Conservation (phyloP, 768 basidiomycete species). For the Lentinula raphanica region DNA sequence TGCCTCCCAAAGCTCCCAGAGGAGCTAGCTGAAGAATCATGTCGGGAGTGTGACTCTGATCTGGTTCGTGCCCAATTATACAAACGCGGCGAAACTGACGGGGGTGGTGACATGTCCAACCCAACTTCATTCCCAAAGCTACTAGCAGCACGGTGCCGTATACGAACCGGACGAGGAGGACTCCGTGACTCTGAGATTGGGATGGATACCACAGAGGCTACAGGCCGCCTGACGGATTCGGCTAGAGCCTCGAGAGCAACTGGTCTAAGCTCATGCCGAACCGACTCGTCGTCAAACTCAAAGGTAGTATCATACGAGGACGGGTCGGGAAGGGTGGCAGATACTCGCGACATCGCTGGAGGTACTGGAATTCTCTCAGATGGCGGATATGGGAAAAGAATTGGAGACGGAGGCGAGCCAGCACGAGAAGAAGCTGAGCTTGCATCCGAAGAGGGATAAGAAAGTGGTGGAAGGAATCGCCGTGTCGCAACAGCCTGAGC, state of each 20-base stretch:
- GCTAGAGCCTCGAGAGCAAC: too few relatives aligned
- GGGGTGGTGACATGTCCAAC: constrained; percentile 33
- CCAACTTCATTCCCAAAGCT: background rate
- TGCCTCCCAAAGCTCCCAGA: background rate
- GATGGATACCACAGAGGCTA: background rate
- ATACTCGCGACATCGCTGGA: background rate
- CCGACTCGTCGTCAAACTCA: background rate
- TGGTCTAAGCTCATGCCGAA: background rate
- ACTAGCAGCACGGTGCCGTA: background rate
- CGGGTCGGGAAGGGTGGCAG: background rate
- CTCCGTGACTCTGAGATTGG: background rate
- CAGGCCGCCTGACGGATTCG: background rate
- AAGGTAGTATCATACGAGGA: background rate
- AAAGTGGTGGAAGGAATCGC: constrained; percentile 2
- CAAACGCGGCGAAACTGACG: constrained; percentile 34
- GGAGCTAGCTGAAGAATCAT: background rate
- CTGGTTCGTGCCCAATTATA: constrained; percentile 28
- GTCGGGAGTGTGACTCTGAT: background rate
- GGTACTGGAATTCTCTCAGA: background rate
- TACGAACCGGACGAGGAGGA: background rate
- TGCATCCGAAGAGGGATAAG: background rate
- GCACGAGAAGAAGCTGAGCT: background rate
- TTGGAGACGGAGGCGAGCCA: constrained; percentile 1
- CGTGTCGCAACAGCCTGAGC: background rate
- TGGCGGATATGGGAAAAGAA: background rate